phyloP scores from a whole-genome alignment of 2,329 filamentous ascomycete genomes.

The Fusarium sp. region DNA sequence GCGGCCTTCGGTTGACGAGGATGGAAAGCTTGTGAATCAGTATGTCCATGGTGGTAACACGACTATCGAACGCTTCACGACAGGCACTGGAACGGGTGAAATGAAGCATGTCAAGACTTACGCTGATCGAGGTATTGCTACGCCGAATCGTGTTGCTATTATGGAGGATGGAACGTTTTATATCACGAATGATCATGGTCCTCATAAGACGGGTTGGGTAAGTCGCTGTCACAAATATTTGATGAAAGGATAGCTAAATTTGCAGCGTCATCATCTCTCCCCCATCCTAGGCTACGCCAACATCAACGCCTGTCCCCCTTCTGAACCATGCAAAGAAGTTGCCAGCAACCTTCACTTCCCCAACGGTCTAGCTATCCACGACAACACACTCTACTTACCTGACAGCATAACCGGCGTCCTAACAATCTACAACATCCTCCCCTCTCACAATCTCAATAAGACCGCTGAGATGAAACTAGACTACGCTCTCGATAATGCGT shows the following conservation, averaged over 20 bases:
- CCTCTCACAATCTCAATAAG: conserved; percentile 15
- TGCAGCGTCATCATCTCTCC: conserved; percentile 28
- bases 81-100: neutral
- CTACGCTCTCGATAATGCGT: conserved; percentile 40
- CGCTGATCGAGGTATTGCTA: conserved; percentile 22
- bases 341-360: conserved; percentile 44
- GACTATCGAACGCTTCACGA: conserved; percentile 38
- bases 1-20: conserved; percentile 29
- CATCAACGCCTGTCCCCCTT: conserved; percentile 44
- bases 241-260: neutral
- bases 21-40: conserved; percentile 21
- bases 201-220: conserved; percentile 34
- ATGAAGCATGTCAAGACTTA: conserved; percentile 38
- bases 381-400: conserved; percentile 50
- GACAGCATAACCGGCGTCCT: conserved; percentile 41
- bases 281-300: conserved; percentile 45
- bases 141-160: conserved; percentile 40
- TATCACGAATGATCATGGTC: conserved; percentile 39
- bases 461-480: conserved; percentile 15
- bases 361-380: conserved; percentile 48
- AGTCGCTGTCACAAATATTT: neutral
- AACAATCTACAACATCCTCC: conserved; percentile 19
- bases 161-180: conserved; percentile 23
- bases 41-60: conserved; percentile 23
- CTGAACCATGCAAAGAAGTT: conserved; percentile 38